Percentiles rank a stretch among this genome's conserved stretches.
Evolutionary conservation across 805 yeast genomes (phyloP).

Genomic region (Candida coleopterorum): DNA sequence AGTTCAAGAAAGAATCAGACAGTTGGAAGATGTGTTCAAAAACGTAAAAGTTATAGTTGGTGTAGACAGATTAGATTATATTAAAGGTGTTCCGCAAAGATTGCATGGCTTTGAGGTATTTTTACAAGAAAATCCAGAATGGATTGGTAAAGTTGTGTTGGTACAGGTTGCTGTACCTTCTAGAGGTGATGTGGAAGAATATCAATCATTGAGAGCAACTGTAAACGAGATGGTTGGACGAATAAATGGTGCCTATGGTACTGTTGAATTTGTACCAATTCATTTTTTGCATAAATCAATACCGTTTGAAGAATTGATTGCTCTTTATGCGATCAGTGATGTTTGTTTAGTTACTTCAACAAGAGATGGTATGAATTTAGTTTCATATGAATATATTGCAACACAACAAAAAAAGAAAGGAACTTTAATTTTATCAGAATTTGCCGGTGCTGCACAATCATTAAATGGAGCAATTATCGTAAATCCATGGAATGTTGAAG

Average conservation of each 20-base stretch:
- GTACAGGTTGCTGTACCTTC: constrained; percentile 98
- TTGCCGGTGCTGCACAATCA: constrained; percentile 99
- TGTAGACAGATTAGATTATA: constrained; percentile 93
- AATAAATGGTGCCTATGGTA: constrained; percentile 93
- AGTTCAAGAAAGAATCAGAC: constrained; percentile 63
- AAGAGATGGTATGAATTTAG: constrained; percentile 98
- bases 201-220: constrained; percentile 86
- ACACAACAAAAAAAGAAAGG: constrained; percentile 88
- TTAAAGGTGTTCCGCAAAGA: constrained; percentile 97
- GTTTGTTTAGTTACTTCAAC: constrained; percentile 92
- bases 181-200: constrained; percentile 97
- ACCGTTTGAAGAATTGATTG: constrained; percentile 85
- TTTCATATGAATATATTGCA: constrained; percentile 93
- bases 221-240: constrained; percentile 96
- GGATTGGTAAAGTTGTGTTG: constrained; percentile 94
- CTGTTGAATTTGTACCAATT: constrained; percentile 95
- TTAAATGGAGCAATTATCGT: constrained; percentile 90
- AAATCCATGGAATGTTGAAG: constrained; percentile 98
- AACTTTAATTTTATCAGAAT: constrained; percentile 82
- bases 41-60: constrained; percentile 89
- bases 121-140: constrained; percentile 88
- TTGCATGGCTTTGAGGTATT: constrained; percentile 94
- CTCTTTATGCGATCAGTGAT: constrained; percentile 80
- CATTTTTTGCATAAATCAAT: constrained; percentile 93
- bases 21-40: constrained; percentile 58